Percentiles rank a stretch among this genome's conserved stretches.
Evolutionary conservation across 768 basidiomycete species (phyloP).

Genomic region (Hygrophorus pudorinus): DNA sequence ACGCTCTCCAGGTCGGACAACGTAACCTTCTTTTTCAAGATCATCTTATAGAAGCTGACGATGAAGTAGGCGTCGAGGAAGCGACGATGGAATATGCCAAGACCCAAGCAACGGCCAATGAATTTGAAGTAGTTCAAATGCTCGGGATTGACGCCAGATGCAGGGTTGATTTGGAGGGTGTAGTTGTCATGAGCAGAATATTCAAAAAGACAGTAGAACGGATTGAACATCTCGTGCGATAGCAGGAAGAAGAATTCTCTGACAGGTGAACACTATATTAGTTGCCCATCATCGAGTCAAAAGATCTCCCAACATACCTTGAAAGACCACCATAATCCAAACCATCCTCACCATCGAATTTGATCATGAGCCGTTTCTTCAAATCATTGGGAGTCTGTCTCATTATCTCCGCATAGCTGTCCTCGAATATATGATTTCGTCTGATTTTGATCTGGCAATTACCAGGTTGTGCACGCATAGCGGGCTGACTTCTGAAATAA

Average conservation of each 20-base stretch:
- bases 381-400: constrained; percentile 95
- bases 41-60: constrained; percentile 99
- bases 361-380: constrained; percentile 99
- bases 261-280: constrained; percentile 5
- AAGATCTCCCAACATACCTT: constrained; percentile 42
- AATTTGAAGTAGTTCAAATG: constrained; percentile 99
- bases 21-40: constrained; percentile 94
- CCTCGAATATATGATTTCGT: constrained; percentile 97
- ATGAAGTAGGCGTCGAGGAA: constrained; percentile 99
- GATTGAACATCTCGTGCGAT: constrained; percentile 99
- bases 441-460: constrained; percentile 99
- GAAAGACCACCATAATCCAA: constrained; percentile 97
- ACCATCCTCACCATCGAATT: constrained; percentile 99
- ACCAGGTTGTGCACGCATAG: constrained; percentile 95
- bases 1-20: constrained; percentile 93
- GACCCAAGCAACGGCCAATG: constrained; percentile 89
- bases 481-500: constrained; percentile 98
- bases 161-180: constrained; percentile 98
- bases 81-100: constrained; percentile 97
- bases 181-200: constrained; percentile 99
- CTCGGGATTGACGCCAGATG: constrained; percentile 96
- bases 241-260: constrained; percentile 99
- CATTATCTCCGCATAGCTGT: constrained; percentile 99
- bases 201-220: constrained; percentile 99
- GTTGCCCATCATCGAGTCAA: background rate